Evolutionary conservation across 2,329 filamentous ascomycete genomes (phyloP), one percentile per base, ranked within the genome.

Genomic region (Coniochaeta ligniaria): DNA sequence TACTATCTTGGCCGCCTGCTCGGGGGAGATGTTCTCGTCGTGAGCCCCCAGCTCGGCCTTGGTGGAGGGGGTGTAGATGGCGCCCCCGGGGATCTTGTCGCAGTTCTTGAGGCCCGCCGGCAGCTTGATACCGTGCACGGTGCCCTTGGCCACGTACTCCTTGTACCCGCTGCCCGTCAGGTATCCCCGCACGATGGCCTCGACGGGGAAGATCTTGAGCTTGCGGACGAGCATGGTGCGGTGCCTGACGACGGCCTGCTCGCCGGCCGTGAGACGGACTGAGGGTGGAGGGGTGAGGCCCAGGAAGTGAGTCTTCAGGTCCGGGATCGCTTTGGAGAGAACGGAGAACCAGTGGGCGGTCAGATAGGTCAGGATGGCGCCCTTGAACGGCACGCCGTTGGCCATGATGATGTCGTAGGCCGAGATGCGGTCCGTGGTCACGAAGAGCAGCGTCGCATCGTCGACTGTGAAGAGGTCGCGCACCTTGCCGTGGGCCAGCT

Each of bases 131-230:
- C 91, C 91, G 74, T 96, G 91, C 17, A 96, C 89, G 1, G 91
- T 96, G 59, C 90, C 89, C 22, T 76, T 80, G 65, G 83, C 80
- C 71, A 84, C 77, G 77, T 95, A 83, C 77, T 96, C 92, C 43
- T 81, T 81, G 89, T 91, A 96, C 0, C 90, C 92, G 54, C 86
- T 90, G 50, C 92, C 92, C 6, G 92, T 92, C 71, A 96, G 86
- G 77, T 96, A 96, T 66, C 92, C 92, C 61, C 92, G 86, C n/a
- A 96, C 90, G 64, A 94, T 94, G 50, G 87, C 89, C 75, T 94
- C 90, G 64, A 96, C 80, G 26, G 90, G 90, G 62, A 96, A 85
- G 64, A 95, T 85, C 67, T 87, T 83, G 61, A 92, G 80, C 65
- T 85, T 85, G 63, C 87, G 85, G 60, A 94, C 89, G 65, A 86